Percentiles rank a stretch among this genome's conserved stretches.
Evolutionary conservation across 441 rosid genomes (phyloP).

Genomic region (Mallotus japonicus): DNA sequence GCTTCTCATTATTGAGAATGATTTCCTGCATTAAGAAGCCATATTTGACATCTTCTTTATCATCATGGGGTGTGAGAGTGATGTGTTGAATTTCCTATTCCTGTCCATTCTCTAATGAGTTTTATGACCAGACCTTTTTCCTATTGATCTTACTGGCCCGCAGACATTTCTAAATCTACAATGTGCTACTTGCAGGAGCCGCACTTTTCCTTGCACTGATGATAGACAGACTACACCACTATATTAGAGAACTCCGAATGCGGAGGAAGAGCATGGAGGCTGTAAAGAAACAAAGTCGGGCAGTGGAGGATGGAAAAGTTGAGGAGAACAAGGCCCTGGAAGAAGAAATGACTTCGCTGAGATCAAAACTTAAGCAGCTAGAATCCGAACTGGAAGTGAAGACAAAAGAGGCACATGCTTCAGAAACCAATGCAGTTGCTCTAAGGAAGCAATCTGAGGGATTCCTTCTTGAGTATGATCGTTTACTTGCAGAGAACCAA

Average conservation of each 20-base stretch:
- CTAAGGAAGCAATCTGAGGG: slow-evolving; percentile 93
- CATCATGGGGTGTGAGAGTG: background rate
- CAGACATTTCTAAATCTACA: slow-evolving; percentile 15
- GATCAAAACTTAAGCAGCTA: slow-evolving; percentile 45
- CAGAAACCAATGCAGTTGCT: slow-evolving; percentile 73
- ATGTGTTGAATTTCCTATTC: background rate
- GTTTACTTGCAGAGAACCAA: slow-evolving; percentile 82
- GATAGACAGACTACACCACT: slow-evolving; percentile 87
- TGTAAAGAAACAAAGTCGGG: slow-evolving; percentile 58
- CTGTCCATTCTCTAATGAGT: background rate
- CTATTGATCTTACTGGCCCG: background rate
- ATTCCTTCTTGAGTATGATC: slow-evolving; percentile 85
- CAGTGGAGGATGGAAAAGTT: slow-evolving; percentile 59
- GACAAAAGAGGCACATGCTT: slow-evolving; percentile 49
- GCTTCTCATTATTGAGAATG: background rate
- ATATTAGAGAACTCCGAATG: slow-evolving; percentile 70
- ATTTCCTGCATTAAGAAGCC: background rate
- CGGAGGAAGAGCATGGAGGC: slow-evolving; percentile 76
- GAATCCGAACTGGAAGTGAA: slow-evolving; percentile 49
- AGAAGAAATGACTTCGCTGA: slow-evolving; percentile 47
- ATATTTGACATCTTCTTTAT: background rate
- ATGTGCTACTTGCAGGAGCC: slow-evolving; percentile 48
- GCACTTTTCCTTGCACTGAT: slow-evolving; percentile 64
- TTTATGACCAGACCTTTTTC: slow-evolving; percentile 8
- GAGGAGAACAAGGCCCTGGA: slow-evolving; percentile 59